These are phyloP conservation scores for Endocarpon pusillum DNA, from an alignment of 495 filamentous ascomycete genomes.

Conservation along the genomic window DNA sequence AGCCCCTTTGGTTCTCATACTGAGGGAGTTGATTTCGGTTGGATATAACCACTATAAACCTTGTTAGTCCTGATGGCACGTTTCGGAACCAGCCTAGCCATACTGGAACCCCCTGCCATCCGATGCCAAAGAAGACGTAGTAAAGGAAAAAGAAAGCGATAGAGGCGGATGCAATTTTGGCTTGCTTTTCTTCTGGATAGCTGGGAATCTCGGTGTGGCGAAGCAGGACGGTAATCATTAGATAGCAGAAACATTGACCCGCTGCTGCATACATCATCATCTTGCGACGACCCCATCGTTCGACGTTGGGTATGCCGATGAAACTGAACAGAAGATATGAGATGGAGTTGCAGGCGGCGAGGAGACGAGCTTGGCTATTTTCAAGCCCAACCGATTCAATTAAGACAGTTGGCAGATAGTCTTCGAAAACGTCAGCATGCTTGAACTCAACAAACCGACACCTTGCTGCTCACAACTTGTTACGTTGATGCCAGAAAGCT, in stretches of 20 bases:
- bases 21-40: conserved; percentile 42
- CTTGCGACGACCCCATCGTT: conserved; percentile 29
- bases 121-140: conserved; percentile 31
- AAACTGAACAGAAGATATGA: conserved; percentile 29
- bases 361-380: conserved; percentile 24
- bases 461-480: background rate
- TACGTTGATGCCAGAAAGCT: conserved; percentile 15
- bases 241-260: conserved; percentile 34
- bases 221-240: conserved; percentile 30
- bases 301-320: conserved; percentile 34
- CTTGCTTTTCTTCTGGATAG: conserved; percentile 9
- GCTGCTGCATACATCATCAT: conserved; percentile 31
- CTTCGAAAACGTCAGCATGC: background rate
- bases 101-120: conserved; percentile 21
- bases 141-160: conserved; percentile 29
- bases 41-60: conserved; percentile 28
- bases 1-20: conserved; percentile 37
- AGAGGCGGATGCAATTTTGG: conserved; percentile 19
- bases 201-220: conserved; percentile 19
- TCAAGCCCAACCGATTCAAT: conserved; percentile 29
- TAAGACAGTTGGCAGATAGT: conserved; percentile 24
- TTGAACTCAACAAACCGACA: background rate
- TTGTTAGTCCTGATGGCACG: conserved; percentile 1
- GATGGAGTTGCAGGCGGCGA: conserved; percentile 31
- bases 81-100: conserved; percentile 10